Conservation (phyloP, 371 early-diverging fungal species). For the Massospora cicadina region DNA sequence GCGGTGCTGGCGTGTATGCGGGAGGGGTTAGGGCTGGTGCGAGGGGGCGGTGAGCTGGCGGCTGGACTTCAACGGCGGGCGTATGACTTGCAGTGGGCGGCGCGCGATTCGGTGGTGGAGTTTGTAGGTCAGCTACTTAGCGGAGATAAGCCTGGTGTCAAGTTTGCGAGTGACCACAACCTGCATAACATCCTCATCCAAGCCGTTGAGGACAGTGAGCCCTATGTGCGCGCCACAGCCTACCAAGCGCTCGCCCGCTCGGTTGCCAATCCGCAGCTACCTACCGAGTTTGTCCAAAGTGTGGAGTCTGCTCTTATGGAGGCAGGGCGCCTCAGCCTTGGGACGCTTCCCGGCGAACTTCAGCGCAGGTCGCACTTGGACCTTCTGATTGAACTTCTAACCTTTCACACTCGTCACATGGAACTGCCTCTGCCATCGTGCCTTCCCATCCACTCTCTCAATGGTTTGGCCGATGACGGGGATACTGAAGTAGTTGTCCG, state of each 20-base stretch:
- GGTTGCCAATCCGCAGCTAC: neutral
- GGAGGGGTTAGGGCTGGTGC: neutral
- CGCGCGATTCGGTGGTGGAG: neutral
- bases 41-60: neutral
- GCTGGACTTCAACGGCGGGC: neutral
- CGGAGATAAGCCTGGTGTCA: neutral
- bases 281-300: neutral
- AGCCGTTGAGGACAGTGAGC: neutral
- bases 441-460: neutral
- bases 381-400: neutral
- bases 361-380: neutral
- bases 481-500: neutral
- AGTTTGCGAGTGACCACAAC: neutral
- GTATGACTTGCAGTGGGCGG: neutral
- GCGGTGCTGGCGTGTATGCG: neutral
- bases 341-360: neutral
- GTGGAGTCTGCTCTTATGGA: neutral
- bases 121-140: neutral
- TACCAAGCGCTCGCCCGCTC: neutral
- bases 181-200: neutral
- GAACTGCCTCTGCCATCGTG: neutral
- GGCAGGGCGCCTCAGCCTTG: neutral
- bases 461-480: neutral
- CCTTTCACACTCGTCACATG: neutral
- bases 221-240: neutral